Evolutionary conservation across 1,139 yeast genomes (phyloP).

Genomic region (Komagataea norvegica): DNA sequence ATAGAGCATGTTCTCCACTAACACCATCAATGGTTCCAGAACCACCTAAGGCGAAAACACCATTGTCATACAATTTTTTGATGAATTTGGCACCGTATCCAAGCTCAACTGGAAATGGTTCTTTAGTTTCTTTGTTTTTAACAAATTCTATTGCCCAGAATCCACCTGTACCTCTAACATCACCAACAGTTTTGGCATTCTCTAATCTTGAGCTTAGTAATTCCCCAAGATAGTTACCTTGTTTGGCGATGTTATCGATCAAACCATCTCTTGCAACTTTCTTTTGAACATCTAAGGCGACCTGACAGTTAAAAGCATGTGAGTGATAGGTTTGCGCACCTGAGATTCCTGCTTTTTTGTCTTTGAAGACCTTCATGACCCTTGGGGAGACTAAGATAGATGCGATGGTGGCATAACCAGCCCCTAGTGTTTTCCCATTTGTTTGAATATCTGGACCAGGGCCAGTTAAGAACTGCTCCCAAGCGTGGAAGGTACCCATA

Average conservation of each 20-base stretch:
- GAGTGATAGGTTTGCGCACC: conserved; percentile 60
- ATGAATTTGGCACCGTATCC: conserved; percentile 24
- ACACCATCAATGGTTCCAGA: conserved; percentile 37
- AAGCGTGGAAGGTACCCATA: conserved; percentile 44
- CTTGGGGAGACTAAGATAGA: conserved; percentile 53
- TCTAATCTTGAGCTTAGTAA: conserved; percentile 33
- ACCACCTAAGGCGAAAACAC: conserved; percentile 33
- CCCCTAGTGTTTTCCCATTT: conserved; percentile 59
- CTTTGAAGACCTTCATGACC: conserved; percentile 29
- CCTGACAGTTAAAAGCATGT: conserved; percentile 54
- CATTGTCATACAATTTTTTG: conserved; percentile 29
- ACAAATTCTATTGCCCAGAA: conserved; percentile 57
- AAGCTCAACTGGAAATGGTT: conserved; percentile 25
- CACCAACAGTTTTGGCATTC: conserved; percentile 41
- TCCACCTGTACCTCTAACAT: conserved; percentile 56
- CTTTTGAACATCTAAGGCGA: conserved; percentile 52
- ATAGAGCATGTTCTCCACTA: conserved; percentile 44
- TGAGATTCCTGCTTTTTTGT: conserved; percentile 36
- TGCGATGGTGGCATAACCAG: conserved; percentile 60
- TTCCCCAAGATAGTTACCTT: conserved; percentile 46
- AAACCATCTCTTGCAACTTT: conserved; percentile 41
- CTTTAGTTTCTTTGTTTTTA: conserved; percentile 44
- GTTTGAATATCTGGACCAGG: conserved; percentile 56
- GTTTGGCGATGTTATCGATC: conserved; percentile 43
- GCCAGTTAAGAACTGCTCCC: conserved; percentile 45